Evolutionary conservation across 805 yeast species (phyloP).

Genomic region (Nakazawaea molendinolei): DNA sequence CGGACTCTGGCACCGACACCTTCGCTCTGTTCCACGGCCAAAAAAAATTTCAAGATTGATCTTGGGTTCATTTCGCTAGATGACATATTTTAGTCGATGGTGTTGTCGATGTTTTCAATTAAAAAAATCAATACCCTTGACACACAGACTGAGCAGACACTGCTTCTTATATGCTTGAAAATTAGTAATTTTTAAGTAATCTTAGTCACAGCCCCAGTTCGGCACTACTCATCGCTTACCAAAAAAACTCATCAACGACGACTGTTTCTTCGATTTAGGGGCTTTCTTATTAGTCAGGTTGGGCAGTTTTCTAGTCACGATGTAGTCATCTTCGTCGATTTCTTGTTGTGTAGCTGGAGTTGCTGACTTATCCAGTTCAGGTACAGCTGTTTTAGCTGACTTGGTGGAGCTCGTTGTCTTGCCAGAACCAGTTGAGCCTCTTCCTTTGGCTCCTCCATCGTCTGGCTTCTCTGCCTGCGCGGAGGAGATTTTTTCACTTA

Average conservation of each 20-base stretch:
- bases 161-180: too few species aligned
- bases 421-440: too few species aligned
- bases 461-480: constrained; percentile 5
- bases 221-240: constrained; percentile 24
- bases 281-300: not conserved
- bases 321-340: constrained; percentile 47
- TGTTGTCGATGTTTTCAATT: not conserved
- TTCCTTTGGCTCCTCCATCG: too few species aligned
- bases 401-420: not conserved
- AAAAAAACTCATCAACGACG: constrained; percentile 43
- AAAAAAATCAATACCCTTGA: not conserved
- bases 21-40: constrained; percentile 68
- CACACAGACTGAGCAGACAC: too few species aligned
- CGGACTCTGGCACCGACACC: constrained; percentile 88
- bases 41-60: constrained; percentile 41
- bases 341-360: constrained; percentile 15
- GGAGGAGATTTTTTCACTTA: not conserved
- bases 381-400: too few species aligned
- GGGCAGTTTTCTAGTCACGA: constrained; percentile 28
- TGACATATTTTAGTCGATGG: not conserved
- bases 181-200: constrained; percentile 11
- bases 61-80: constrained; percentile 23
- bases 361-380: constrained; percentile 14
- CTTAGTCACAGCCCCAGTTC: not conserved
- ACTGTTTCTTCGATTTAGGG: constrained; percentile 30